These are phyloP conservation scores for Penicillium macrosclerotiorum DNA, from an alignment of 495 filamentous ascomycete species.

Conservation along the genomic window DNA sequence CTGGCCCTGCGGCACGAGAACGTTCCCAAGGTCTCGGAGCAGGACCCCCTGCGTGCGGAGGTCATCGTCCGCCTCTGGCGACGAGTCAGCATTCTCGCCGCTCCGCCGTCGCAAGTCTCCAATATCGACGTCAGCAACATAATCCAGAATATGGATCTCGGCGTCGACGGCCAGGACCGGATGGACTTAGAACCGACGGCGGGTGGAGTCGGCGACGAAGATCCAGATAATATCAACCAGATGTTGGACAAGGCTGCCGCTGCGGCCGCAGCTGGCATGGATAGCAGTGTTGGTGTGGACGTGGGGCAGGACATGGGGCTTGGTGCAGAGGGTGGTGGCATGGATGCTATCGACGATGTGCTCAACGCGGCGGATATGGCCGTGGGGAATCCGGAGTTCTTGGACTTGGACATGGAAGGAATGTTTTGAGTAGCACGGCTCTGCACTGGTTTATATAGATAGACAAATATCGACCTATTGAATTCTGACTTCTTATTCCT, in stretches of 20 bases:
- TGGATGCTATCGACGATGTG: constrained; percentile 48
- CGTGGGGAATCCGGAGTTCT: constrained; percentile 47
- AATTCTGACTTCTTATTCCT: too few relatives aligned
- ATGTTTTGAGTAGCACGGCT: constrained; percentile 37
- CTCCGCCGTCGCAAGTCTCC: constrained; percentile 39
- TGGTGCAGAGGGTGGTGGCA: constrained; percentile 20
- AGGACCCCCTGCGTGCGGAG: constrained; percentile 61
- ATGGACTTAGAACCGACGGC: constrained; percentile 34
- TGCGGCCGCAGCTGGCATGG: constrained; percentile 34
- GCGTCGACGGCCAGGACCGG: constrained; percentile 31
- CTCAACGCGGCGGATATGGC: constrained; percentile 48
- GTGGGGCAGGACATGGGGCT: constrained; percentile 33
- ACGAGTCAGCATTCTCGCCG: constrained; percentile 63
- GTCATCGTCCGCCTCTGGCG: constrained; percentile 72
- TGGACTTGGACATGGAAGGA: constrained; percentile 51
- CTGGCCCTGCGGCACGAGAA: constrained; percentile 62
- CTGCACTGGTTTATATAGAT: not conserved
- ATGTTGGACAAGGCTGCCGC: constrained; percentile 46
- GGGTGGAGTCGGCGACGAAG: constrained; percentile 22
- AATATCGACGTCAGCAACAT: constrained; percentile 43
- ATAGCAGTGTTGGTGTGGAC: constrained; percentile 17
- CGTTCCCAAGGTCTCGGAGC: constrained; percentile 58
- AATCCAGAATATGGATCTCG: constrained; percentile 41
- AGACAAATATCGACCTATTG: constrained; percentile 18
- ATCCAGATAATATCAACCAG: constrained; percentile 43